phyloP scores from a whole-genome alignment of 768 basidiomycete genomes.

The Pisolithus albus region DNA sequence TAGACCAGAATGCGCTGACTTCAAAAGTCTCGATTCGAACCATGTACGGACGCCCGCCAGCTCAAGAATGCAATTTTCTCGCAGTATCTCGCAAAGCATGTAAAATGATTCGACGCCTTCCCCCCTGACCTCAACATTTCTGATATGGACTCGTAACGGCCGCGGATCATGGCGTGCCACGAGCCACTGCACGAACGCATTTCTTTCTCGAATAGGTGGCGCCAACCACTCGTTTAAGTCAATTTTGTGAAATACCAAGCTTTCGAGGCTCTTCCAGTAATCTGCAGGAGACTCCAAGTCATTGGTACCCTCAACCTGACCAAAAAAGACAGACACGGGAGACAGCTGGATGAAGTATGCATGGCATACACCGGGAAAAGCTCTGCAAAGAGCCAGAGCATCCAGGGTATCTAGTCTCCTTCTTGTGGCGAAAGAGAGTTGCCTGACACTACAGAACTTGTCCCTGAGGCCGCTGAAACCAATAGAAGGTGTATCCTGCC shows the following conservation, averaged over 20 bases:
- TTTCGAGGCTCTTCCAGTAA: not conserved
- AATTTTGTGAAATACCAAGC: not conserved
- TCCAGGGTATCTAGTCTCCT: not conserved
- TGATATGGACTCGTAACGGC: not conserved
- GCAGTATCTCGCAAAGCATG: no score
- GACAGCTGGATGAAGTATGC: not conserved
- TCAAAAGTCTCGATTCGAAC: no score
- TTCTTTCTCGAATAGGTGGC: not conserved
- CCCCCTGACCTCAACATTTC: not conserved
- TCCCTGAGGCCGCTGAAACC: not conserved
- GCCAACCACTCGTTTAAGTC: no score
- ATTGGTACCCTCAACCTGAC: no score
- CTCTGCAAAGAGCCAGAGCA: not conserved
- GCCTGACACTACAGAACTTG: not conserved
- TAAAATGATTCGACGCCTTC: not conserved
- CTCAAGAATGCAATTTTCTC: no score
- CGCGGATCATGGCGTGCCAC: not conserved
- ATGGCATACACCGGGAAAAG: not conserved
- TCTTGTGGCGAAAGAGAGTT: not conserved
- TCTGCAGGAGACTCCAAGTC: not conserved
- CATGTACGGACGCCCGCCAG: no score
- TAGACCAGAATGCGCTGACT: no score
- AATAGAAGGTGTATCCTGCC: not conserved
- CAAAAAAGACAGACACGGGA: no score
- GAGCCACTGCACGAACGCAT: not conserved